Conservation (phyloP, 169 alveolate genomes). For the Plasmodium relictum region DNA sequence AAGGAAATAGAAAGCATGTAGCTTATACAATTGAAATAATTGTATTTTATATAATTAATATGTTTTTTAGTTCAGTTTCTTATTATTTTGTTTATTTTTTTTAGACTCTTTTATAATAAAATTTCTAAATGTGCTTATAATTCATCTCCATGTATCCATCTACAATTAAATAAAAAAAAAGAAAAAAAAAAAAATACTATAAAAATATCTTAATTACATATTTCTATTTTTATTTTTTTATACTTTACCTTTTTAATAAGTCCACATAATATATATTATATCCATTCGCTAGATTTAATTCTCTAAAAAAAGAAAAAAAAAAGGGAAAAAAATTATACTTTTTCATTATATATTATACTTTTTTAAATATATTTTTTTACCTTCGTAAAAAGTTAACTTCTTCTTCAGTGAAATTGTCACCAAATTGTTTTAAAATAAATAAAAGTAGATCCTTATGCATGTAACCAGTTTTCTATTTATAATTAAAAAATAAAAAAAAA, state of each 20-base stretch:
- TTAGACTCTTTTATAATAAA: too few species aligned
- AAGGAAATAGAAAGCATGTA: too few species aligned
- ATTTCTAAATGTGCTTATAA: too few species aligned
- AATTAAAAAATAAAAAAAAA: not conserved
- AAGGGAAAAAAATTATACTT: constrained; percentile 4
- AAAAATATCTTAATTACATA: not conserved
- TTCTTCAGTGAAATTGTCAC: constrained; percentile 49
- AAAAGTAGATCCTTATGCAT: constrained; percentile 68
- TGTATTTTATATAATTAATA: too few species aligned
- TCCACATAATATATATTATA: constrained; percentile 38
- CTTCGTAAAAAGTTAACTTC: constrained; percentile 28
- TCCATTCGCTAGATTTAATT: constrained; percentile 31
- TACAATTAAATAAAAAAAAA: not conserved
- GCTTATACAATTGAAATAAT: too few species aligned
- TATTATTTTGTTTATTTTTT: too few species aligned
- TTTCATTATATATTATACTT: not conserved
- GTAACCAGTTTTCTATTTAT: constrained; percentile 55
- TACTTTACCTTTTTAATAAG: constrained; percentile 20
- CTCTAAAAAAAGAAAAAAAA: constrained; percentile 38
- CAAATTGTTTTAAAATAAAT: constrained; percentile 51
- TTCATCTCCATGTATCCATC: not conserved
- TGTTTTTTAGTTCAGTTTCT: too few species aligned
- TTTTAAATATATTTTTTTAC: not conserved
- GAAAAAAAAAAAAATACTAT: not conserved
- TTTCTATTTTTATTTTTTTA: constrained; percentile 2